Evolutionary conservation across 768 basidiomycete species (phyloP), one percentile per base, ranked within the genome.

Genomic region (Auricularia heimuer): DNA sequence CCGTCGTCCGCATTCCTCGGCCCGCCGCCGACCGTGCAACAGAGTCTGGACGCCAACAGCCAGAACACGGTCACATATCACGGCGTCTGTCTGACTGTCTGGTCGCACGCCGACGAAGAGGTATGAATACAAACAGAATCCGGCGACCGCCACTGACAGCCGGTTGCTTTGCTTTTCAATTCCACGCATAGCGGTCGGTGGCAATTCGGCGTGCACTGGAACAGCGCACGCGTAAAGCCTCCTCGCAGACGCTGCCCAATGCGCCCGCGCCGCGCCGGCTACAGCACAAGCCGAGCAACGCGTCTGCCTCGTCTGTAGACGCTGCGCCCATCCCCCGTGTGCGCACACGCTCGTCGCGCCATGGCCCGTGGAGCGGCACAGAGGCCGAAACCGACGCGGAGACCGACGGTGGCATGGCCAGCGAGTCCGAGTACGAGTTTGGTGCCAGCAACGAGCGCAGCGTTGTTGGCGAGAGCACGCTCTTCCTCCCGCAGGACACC

Each of bases 81-180:
- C 71, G 94, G 93, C 60, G 93, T 96, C 44, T 93, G 92, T 69
- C 80, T 98, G 66, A 94, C 93, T 1, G 92, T 97, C 1, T 98
- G 94, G 94, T 93, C 91, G 3, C 94, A 95, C 71, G 94, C 94
- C 21, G 95, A 98, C 72, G 87, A 87, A 0, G 89, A 94, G 56
- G 56, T 60, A 42, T 42, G 39, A 42, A 42, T 42, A 42, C 39
- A 42, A 14, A 8, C 39, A 0, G 39, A 29, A 33, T 29, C 34
- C 4, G 56, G 10, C 11, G 16, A 14, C 33, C 14, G 29, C 56
- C 24, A 7, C 56, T 60, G 24, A 54, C 54, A 10, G 29, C 29
- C 56, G 14, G 29, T 29, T 29, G 29, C 29, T 29, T 29, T 29
- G 29, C 29, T 29, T 29, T 29, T 29, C 29, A 29, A 29, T 29